Conservation (phyloP, 768 basidiomycete genomes). For the Boletus coccyginus region DNA sequence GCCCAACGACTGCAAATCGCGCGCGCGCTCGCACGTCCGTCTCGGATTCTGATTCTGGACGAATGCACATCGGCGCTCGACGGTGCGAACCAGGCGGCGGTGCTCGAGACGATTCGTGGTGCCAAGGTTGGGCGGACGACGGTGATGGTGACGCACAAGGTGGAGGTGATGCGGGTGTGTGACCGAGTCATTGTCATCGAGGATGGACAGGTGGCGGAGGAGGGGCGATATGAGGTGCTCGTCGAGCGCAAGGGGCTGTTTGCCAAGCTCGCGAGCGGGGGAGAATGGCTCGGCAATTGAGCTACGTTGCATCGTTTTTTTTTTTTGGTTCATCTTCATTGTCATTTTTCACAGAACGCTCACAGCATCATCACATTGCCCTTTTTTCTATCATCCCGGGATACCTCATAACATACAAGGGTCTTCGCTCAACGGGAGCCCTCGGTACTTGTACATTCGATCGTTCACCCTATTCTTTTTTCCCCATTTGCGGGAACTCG, state of each 20-base stretch:
- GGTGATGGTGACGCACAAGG: conserved; percentile 91
- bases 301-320: neutral
- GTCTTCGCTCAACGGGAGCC: neutral
- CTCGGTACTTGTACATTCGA: conserved; percentile 17
- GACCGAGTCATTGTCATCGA: conserved; percentile 82
- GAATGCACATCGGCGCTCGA: conserved; percentile 96
- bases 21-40: conserved; percentile 75
- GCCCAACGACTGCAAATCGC: conserved; percentile 93
- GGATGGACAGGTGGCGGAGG: conserved; percentile 74
- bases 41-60: conserved; percentile 79
- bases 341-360: neutral
- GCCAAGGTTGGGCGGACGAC: conserved; percentile 76
- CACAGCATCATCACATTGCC: neutral
- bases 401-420: neutral
- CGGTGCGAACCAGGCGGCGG: conserved; percentile 74
- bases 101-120: conserved; percentile 70
- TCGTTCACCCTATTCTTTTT: conserved; percentile 10
- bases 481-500: neutral
- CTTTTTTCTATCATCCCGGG: neutral
- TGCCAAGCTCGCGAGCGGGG: conserved; percentile 73
- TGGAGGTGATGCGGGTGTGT: conserved; percentile 88
- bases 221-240: conserved; percentile 73
- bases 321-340: neutral
- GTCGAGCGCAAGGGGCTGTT: conserved; percentile 69
- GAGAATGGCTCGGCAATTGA: conserved; percentile 55